Conservation (phyloP, 805 yeast genomes). For the Cephaloascus albidus region DNA sequence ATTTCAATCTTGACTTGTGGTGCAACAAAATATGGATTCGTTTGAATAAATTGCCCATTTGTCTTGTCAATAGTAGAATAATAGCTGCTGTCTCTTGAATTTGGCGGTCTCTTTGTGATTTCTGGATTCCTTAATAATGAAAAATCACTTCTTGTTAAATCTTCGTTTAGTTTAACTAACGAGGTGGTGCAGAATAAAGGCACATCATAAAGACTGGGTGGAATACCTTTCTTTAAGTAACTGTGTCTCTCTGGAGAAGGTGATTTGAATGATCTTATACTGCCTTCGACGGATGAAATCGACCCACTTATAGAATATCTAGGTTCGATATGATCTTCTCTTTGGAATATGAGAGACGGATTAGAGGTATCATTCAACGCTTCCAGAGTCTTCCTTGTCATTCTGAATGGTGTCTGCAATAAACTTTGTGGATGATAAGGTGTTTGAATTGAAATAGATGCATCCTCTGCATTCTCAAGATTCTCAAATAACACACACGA, state of each 20-base stretch:
- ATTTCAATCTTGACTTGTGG: conserved; percentile 34
- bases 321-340: conserved; percentile 2
- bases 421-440: conserved; percentile 22
- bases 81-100: background rate
- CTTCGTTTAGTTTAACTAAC: background rate
- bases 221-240: conserved; percentile 11
- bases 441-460: conserved; percentile 35
- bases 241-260: conserved; percentile 16
- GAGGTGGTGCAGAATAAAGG: background rate
- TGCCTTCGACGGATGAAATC: conserved; percentile 5
- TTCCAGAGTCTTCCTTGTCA: too few species aligned
- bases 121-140: background rate
- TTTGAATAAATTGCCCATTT: conserved; percentile 1
- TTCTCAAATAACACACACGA: conserved; percentile 60
- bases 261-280: conserved; percentile 13
- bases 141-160: background rate
- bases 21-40: conserved; percentile 8
- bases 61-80: background rate
- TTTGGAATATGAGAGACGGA: too few species aligned
- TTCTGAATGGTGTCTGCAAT: background rate
- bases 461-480: conserved; percentile 10
- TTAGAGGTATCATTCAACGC: background rate
- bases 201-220: conserved; percentile 3
- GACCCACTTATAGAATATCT: conserved; percentile 6
- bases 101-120: background rate